phyloP scores from a whole-genome alignment of 805 yeast genomes.

The Lipomyces sp. region DNA sequence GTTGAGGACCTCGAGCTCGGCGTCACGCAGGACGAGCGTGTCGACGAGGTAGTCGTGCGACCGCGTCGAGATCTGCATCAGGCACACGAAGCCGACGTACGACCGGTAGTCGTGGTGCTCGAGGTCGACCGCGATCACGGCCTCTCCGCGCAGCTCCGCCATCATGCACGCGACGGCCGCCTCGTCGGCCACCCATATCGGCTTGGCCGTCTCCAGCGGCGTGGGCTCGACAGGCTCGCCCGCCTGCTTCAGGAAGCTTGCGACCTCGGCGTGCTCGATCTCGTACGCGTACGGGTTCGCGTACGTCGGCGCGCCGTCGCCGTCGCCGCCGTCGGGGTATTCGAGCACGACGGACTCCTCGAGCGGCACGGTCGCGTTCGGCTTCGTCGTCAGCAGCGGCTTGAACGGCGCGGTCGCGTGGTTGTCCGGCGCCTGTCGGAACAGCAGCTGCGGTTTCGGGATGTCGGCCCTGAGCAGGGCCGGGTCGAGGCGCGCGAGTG shows the following conservation, averaged over 20 bases:
- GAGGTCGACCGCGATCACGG: slow-evolving; percentile 84
- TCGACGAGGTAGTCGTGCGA: slow-evolving; percentile 85
- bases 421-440: slow-evolving; percentile 61
- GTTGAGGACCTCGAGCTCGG: slow-evolving; percentile 63
- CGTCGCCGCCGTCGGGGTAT: too few species aligned
- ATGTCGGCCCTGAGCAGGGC: slow-evolving; percentile 35
- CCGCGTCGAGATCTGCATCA: slow-evolving; percentile 87
- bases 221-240: slow-evolving; percentile 54
- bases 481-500: slow-evolving; percentile 16
- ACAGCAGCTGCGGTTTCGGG: slow-evolving; percentile 66
- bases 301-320: too few species aligned
- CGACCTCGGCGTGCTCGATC: too few species aligned
- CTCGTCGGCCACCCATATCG: slow-evolving; percentile 64
- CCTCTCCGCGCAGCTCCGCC: slow-evolving; percentile 46
- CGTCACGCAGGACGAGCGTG: slow-evolving; percentile 73
- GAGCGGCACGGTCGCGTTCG: slow-evolving; percentile 58
- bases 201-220: slow-evolving; percentile 60
- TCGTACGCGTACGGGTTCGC: too few species aligned
- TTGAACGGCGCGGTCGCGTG: slow-evolving; percentile 69
- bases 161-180: slow-evolving; percentile 56
- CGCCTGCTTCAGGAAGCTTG: too few species aligned
- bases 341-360: slow-evolving; percentile 50
- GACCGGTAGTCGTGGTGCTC: slow-evolving; percentile 94
- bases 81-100: slow-evolving; percentile 82
- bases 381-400: slow-evolving; percentile 71